A percentile compares a stretch with the other conserved stretches of the same genome.
phyloP scores from a whole-genome alignment of 2,329 filamentous ascomycete genomes.

The Byssochlamys sp. region DNA sequence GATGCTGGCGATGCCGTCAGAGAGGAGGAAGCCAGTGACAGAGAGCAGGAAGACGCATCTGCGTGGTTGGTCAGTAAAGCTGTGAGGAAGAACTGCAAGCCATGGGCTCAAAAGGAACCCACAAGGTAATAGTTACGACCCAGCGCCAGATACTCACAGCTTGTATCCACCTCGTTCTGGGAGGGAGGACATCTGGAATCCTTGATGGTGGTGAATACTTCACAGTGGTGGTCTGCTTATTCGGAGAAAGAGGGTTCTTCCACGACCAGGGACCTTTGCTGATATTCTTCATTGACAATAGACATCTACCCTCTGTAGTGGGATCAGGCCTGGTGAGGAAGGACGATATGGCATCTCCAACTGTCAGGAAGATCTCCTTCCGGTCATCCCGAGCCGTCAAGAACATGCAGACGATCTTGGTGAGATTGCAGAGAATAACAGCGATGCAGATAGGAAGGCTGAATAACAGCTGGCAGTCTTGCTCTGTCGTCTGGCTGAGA shows the following conservation, averaged over 20 bases:
- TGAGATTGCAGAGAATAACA: slow-evolving; percentile 16
- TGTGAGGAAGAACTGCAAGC: background rate
- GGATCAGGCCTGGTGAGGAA: slow-evolving; percentile 20
- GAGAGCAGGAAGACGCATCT: background rate
- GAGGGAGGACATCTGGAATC: background rate
- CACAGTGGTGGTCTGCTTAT: background rate
- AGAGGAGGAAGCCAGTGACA: background rate
- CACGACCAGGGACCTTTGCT: background rate
- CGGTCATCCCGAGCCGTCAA: slow-evolving; percentile 7
- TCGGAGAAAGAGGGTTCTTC: background rate
- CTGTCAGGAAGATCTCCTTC: slow-evolving; percentile 15
- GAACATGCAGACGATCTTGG: slow-evolving; percentile 15
- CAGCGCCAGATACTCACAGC: slow-evolving; percentile 4
- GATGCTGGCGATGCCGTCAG: background rate
- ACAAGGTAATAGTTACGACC: slow-evolving; percentile 2
- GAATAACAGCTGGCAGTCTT: slow-evolving; percentile 14
- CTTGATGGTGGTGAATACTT: slow-evolving; percentile 3
- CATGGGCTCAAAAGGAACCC: background rate
- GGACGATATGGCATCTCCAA: slow-evolving; percentile 25
- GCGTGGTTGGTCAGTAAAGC: background rate
- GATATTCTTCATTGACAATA: slow-evolving; percentile 4
- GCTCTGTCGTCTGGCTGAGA: slow-evolving; percentile 10
- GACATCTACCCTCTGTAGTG: slow-evolving; percentile 11
- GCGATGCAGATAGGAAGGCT: slow-evolving; percentile 11
- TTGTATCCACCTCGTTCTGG: slow-evolving; percentile 1